Conservation (phyloP, 2,329 filamentous ascomycete genomes). For the Periconia digitata region DNA sequence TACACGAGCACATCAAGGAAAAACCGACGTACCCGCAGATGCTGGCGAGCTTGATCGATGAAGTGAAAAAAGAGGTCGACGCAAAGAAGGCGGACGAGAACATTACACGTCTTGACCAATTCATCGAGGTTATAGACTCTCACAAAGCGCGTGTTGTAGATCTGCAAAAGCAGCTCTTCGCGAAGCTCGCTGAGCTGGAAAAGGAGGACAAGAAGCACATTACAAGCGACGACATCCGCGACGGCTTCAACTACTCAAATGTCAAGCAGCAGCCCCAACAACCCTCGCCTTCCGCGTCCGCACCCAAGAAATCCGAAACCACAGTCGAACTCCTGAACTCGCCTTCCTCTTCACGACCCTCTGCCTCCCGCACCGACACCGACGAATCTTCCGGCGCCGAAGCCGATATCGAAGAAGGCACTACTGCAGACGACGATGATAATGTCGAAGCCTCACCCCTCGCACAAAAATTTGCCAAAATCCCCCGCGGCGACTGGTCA, state of each 20-base stretch:
- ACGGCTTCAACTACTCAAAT: conserved; percentile 85
- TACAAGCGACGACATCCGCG: conserved; percentile 85
- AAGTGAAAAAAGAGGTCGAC: conserved; percentile 84
- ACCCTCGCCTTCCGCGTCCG: conserved; percentile 23
- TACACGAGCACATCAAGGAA: conserved; percentile 73
- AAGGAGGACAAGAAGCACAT: conserved; percentile 86
- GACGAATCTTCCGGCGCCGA: conserved; percentile 60
- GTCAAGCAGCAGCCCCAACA: conserved; percentile 53
- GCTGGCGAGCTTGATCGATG: conserved; percentile 95
- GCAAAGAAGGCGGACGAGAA: conserved; percentile 65
- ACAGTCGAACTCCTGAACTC: conserved; percentile 76
- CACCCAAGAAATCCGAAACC: conserved; percentile 20
- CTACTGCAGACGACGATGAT: conserved; percentile 64
- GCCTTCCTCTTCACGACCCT: conserved; percentile 37
- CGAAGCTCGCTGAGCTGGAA: conserved; percentile 78
- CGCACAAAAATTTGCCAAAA: conserved; percentile 79
- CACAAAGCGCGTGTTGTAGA: conserved; percentile 78
- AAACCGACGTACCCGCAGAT: conserved; percentile 91
- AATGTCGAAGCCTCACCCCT: conserved; percentile 74
- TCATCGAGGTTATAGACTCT: conserved; percentile 73
- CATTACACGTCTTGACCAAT: conserved; percentile 65
- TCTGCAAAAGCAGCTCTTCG: conserved; percentile 73
- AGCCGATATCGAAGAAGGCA: conserved; percentile 61
- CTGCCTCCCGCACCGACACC: conserved; percentile 42
- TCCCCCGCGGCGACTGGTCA: conserved; percentile 74